A percentile compares a stretch with the other conserved stretches of the same genome.
These are phyloP conservation scores for Neurospora sp. DNA, from an alignment of 495 filamentous ascomycete species.

Conservation along the genomic window DNA sequence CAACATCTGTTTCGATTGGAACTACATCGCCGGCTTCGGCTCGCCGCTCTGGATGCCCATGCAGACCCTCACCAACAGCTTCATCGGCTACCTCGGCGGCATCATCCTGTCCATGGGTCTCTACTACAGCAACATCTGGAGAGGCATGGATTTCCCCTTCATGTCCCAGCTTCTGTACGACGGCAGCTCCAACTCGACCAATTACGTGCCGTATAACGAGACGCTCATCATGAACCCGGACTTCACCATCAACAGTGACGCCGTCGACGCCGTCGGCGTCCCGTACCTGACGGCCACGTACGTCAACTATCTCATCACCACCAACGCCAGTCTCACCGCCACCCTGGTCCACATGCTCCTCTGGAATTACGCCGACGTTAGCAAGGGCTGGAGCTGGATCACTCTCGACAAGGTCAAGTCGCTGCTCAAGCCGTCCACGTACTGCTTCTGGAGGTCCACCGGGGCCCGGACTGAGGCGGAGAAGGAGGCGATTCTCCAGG, in stretches of 20 bases:
- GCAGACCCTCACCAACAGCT: constrained; percentile 11
- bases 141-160: constrained; percentile 29
- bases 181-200: background rate
- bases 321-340: constrained; percentile 33
- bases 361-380: constrained; percentile 33
- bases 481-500: background rate
- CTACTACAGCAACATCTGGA: constrained; percentile 44
- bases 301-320: constrained; percentile 27
- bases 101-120: constrained; percentile 31
- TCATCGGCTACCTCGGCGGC: constrained; percentile 34
- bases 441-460: constrained; percentile 2
- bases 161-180: constrained; percentile 24
- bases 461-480: background rate
- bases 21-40: constrained; percentile 32
- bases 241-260: background rate
- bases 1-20: constrained; percentile 44
- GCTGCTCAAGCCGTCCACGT: constrained; percentile 12
- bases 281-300: constrained; percentile 38
- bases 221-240: constrained; percentile 33
- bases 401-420: constrained; percentile 1
- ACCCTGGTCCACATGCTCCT: constrained; percentile 33
- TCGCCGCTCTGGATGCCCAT: constrained; percentile 23
- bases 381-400: constrained; percentile 23
- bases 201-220: background rate
- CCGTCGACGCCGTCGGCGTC: background rate